Evolutionary conservation across 345 rosid species (phyloP).

Genomic region (Triadica sebifera): DNA sequence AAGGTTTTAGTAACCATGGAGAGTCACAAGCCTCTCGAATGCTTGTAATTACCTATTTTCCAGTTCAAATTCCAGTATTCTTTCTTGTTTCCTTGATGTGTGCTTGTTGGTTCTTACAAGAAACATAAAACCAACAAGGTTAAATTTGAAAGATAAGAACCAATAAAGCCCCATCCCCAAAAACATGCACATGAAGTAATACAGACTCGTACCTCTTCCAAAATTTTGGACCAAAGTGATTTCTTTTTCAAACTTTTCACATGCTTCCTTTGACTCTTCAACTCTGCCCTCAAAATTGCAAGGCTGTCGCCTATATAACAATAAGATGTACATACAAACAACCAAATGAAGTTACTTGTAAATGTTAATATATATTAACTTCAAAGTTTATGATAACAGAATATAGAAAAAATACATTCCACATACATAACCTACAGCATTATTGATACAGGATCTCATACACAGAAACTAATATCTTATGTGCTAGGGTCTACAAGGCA

Average conservation of each 20-base stretch:
- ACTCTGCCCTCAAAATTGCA: conserved; percentile 81
- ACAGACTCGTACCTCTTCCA: conserved; percentile 72
- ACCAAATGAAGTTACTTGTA: background rate
- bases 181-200: conserved; percentile 5
- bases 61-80: conserved; percentile 52
- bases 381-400: background rate
- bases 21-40: no score
- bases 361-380: background rate
- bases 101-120: conserved; percentile 18
- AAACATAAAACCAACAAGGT: conserved; percentile 36
- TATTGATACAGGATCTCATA: background rate
- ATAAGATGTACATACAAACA: conserved; percentile 6
- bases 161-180: background rate
- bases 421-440: conserved; percentile 4
- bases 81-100: no score
- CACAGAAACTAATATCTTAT: background rate
- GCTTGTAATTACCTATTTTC: background rate
- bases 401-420: background rate
- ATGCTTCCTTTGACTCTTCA: conserved; percentile 88
- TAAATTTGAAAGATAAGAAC: background rate
- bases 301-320: conserved; percentile 70
- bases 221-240: conserved; percentile 92
- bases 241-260: conserved; percentile 90
- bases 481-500: background rate
- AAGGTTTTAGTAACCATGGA: no score